These are phyloP conservation scores for Boletellus sp. DNA, from an alignment of 768 basidiomycete species.

Conservation along the genomic window DNA sequence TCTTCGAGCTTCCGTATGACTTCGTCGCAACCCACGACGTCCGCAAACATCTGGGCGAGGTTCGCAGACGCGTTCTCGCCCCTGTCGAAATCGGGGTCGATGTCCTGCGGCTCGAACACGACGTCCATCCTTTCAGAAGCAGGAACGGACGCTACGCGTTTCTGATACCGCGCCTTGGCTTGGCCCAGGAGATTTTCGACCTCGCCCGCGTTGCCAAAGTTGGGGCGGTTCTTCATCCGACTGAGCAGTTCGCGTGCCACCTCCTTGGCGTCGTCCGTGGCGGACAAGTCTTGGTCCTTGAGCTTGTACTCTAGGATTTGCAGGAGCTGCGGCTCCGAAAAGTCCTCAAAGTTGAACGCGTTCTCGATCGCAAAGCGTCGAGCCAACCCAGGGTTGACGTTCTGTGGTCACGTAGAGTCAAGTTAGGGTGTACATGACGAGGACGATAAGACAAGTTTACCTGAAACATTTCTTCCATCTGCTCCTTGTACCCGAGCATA, in stretches of 20 bases:
- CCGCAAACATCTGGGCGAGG: constrained; percentile 30
- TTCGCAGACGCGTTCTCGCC: constrained; percentile 44
- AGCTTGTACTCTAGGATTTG: constrained; percentile 57
- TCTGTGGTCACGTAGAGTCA: constrained; percentile 33
- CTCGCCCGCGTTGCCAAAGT: constrained; percentile 64
- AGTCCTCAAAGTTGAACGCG: constrained; percentile 68
- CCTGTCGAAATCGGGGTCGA: constrained; percentile 60
- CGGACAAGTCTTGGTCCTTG: constrained; percentile 51
- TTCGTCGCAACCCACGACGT: constrained; percentile 49
- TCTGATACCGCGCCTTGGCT: constrained; percentile 49
- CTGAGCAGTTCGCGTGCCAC: constrained; percentile 51
- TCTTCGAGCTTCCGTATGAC: constrained; percentile 44
- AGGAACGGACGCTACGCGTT: constrained; percentile 31
- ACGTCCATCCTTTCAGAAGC: constrained; percentile 19
- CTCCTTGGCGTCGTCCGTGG: constrained; percentile 53
- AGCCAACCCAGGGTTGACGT: constrained; percentile 64
- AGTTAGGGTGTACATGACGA: too few species aligned
- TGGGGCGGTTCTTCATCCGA: constrained; percentile 42
- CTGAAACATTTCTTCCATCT: constrained; percentile 76
- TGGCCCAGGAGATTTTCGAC: constrained; percentile 56
- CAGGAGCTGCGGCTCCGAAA: constrained; percentile 48
- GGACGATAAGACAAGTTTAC: constrained; percentile 28
- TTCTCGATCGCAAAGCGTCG: constrained; percentile 68
- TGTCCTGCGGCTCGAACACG: constrained; percentile 46
- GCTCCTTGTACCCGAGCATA: constrained; percentile 58